phyloP scores from a whole-genome alignment of 352 stramenopile species.

The Pythium aphanidermatum region DNA sequence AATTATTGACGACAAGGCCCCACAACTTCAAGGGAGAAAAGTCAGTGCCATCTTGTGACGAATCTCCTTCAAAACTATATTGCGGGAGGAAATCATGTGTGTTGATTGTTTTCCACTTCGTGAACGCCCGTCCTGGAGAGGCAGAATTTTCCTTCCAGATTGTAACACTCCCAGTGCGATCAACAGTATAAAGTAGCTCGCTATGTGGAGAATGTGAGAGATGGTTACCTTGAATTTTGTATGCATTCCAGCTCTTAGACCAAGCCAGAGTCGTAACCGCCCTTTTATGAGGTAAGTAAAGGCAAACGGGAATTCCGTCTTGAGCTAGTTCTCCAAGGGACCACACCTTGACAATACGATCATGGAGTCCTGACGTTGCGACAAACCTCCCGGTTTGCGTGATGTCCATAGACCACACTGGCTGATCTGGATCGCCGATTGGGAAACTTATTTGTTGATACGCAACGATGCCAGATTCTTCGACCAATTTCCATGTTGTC shows the following conservation, averaged over 20 bases:
- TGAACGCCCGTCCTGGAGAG: constrained; percentile 41
- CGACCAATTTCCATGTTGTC: constrained; percentile 76
- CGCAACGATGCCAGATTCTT: constrained; percentile 64
- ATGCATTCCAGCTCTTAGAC: constrained; percentile 51
- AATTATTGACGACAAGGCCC: constrained; percentile 26
- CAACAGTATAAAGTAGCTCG: constrained; percentile 77
- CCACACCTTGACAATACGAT: constrained; percentile 76
- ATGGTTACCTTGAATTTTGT: constrained; percentile 26
- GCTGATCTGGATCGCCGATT: constrained; percentile 20
- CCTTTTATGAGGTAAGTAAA: constrained; percentile 56
- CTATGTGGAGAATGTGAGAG: constrained; percentile 9
- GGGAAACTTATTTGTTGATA: constrained; percentile 72
- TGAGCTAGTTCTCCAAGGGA: constrained; percentile 39
- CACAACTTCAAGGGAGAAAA: constrained; percentile 13
- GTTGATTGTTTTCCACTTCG: constrained; percentile 58
- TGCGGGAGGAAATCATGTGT: constrained; percentile 29
- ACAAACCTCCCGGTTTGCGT: constrained; percentile 50
- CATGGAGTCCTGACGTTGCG: constrained; percentile 46
- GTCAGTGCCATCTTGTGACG: not conserved
- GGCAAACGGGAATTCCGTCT: constrained; percentile 45
- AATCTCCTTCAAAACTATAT: not conserved
- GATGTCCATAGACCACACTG: constrained; percentile 56
- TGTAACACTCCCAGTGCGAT: constrained; percentile 50
- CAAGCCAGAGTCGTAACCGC: constrained; percentile 47
- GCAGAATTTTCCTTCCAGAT: constrained; percentile 71